Evolutionary conservation across 257 asterid species (phyloP), one percentile per base, ranked within the genome.

Genomic region (Eucommia ulmoides): DNA sequence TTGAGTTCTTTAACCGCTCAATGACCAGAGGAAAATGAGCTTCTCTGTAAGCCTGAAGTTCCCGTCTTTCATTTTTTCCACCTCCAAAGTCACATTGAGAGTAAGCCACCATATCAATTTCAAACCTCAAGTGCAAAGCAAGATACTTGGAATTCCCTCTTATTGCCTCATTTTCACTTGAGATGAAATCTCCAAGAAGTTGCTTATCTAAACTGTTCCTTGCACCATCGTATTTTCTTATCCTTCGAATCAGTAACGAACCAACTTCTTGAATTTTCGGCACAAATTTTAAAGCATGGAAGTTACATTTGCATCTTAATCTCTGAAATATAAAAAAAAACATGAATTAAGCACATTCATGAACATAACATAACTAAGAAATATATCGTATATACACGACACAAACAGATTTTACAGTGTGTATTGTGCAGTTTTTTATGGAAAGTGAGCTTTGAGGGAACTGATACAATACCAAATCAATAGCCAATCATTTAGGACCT

Each of bases 41-140:
- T 76, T 77, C 78, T 68, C 98, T 81, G 62, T 89, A 85, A 33
- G 83, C 67, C 60, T 75, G 77, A 24, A 91, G 92, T 44, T 81
- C 81, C 58, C 58, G 53, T 44, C 55, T 75, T 67, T 91, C 99
- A 11, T 56, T 63, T 55, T 77, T 80, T 23, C 95, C 96, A 20
- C 95, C 95, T 51, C 97, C 98, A 52, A 91, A 91, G 50, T 77
- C 76, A 58, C 98, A 86, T 85, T 80, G 70, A 8, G 95, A 91
- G 65, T 91, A 91, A 19, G 98, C 96, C 66, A 91, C 89, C 99
- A 91, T 91, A 68, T 91, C 99, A 23, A 86, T 65, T 74, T 91
- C 99, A 47, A 91, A 91, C 44, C 98, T 79, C 76, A 91, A 49
- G 65, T 91, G 99, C 77, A 91, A 57, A 29, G 97, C 97, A 44